These are phyloP conservation scores for Dipodascopsis uninucleata DNA, from an alignment of 805 yeast genomes.

Conservation along the genomic window DNA sequence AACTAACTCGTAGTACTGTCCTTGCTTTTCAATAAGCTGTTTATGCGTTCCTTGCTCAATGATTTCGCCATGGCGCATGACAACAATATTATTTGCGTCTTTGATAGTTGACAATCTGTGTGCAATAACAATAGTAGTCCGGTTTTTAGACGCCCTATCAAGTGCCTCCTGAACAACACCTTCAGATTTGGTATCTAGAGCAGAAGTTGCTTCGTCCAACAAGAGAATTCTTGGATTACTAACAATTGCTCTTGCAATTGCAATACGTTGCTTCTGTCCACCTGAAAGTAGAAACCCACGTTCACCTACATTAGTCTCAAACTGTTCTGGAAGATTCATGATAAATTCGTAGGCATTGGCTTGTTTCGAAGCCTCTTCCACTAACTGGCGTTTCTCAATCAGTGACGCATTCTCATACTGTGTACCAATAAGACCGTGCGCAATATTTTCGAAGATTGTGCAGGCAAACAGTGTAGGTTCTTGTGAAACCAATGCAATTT, in stretches of 20 bases:
- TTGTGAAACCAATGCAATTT: slow-evolving; percentile 59
- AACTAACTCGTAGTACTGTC: slow-evolving; percentile 31
- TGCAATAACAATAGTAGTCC: slow-evolving; percentile 51
- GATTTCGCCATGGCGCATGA: slow-evolving; percentile 44
- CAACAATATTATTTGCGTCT: slow-evolving; percentile 48
- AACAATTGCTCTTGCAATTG: slow-evolving; percentile 57
- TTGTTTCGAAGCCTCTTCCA: slow-evolving; percentile 44
- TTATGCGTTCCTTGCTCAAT: slow-evolving; percentile 40
- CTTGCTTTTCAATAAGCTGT: slow-evolving; percentile 30
- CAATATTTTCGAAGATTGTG: slow-evolving; percentile 69
- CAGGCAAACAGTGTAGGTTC: slow-evolving; percentile 65
- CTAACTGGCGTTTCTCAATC: slow-evolving; percentile 38
- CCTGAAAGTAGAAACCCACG: slow-evolving; percentile 59
- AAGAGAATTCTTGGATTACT: slow-evolving; percentile 52
- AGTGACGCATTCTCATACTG: slow-evolving; percentile 35
- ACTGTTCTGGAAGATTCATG: slow-evolving; percentile 48
- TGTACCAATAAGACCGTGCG: slow-evolving; percentile 58
- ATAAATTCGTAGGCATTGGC: slow-evolving; percentile 54
- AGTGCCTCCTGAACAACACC: slow-evolving; percentile 55
- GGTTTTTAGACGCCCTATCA: slow-evolving; percentile 30
- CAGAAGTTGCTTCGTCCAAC: slow-evolving; percentile 68
- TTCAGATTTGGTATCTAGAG: slow-evolving; percentile 59
- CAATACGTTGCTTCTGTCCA: slow-evolving; percentile 61
- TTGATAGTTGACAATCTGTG: slow-evolving; percentile 49
- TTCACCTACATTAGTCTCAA: slow-evolving; percentile 50